phyloP scores from a whole-genome alignment of 768 basidiomycete genomes.

The Termitomyces heimii region DNA sequence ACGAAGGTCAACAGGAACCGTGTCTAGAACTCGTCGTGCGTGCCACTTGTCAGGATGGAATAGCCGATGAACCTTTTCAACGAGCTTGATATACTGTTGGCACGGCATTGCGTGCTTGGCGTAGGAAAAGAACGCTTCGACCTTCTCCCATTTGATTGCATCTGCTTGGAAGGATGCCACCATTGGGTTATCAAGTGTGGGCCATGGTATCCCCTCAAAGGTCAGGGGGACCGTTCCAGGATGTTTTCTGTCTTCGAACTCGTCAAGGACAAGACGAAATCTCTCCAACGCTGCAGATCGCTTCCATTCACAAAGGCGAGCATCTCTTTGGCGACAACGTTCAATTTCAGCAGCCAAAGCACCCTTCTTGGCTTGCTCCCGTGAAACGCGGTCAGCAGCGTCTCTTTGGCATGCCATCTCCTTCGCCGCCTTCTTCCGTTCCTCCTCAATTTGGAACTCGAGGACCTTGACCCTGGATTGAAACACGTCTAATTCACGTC shows the following conservation, averaged over 20 bases:
- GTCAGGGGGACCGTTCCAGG: conserved; percentile 15
- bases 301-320: conserved; percentile 2
- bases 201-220: conserved; percentile 15
- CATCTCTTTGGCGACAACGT: conserved; percentile 7
- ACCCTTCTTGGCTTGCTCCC: not conserved
- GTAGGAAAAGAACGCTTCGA: conserved; percentile 6
- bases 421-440: not conserved
- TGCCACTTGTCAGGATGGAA: conserved; percentile 13
- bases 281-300: not conserved
- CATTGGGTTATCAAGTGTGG: not conserved
- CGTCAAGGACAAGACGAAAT: conserved; percentile 5
- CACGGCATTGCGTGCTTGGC: not conserved
- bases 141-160: conserved; percentile 5
- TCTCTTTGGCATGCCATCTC: not conserved
- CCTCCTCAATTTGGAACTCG: not conserved
- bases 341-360: not conserved
- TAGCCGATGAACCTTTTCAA: conserved; percentile 1
- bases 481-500: not conserved
- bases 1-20: conserved; percentile 1
- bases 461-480: not conserved
- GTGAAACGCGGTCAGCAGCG: not conserved
- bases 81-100: conserved; percentile 1
- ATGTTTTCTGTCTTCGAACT: conserved; percentile 14
- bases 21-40: conserved; percentile 6
- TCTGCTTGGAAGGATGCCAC: not conserved